These are phyloP conservation scores for Hagleromyces aurorensis DNA, from an alignment of 805 yeast species.

Conservation along the genomic window DNA sequence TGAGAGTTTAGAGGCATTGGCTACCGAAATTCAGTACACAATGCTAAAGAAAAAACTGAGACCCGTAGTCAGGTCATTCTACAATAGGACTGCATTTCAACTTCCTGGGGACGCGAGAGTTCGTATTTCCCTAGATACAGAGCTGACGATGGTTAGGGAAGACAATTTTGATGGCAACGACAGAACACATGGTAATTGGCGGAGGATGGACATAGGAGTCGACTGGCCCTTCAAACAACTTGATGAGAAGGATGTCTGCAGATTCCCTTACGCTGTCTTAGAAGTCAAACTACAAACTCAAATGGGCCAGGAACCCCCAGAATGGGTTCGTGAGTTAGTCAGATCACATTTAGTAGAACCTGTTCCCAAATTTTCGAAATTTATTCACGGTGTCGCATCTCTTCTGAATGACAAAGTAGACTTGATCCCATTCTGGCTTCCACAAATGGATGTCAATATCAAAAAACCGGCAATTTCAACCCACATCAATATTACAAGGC, in stretches of 20 bases:
- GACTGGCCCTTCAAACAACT: constrained; percentile 91
- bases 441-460: constrained; percentile 94
- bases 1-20: constrained; percentile 85
- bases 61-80: constrained; percentile 93
- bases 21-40: constrained; percentile 87
- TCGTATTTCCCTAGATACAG: constrained; percentile 95
- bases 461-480: constrained; percentile 61
- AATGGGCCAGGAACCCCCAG: constrained; percentile 97
- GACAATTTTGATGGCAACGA: constrained; percentile 92
- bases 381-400: constrained; percentile 95
- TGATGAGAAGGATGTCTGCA: constrained; percentile 74
- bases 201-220: constrained; percentile 97
- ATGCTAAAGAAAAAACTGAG: constrained; percentile 75
- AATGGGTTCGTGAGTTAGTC: constrained; percentile 91
- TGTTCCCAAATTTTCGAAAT: constrained; percentile 94
- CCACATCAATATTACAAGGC: constrained; percentile 39
- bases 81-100: constrained; percentile 97
- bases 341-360: constrained; percentile 93
- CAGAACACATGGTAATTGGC: constrained; percentile 91
- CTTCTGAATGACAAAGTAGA: constrained; percentile 75
- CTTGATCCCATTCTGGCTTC: constrained; percentile 92
- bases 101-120: constrained; percentile 99
- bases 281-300: constrained; percentile 98
- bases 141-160: constrained; percentile 94
- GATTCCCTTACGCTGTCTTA: constrained; percentile 95